Conservation (phyloP, 2,329 filamentous ascomycete genomes). For the Diaporthe citriasiana region DNA sequence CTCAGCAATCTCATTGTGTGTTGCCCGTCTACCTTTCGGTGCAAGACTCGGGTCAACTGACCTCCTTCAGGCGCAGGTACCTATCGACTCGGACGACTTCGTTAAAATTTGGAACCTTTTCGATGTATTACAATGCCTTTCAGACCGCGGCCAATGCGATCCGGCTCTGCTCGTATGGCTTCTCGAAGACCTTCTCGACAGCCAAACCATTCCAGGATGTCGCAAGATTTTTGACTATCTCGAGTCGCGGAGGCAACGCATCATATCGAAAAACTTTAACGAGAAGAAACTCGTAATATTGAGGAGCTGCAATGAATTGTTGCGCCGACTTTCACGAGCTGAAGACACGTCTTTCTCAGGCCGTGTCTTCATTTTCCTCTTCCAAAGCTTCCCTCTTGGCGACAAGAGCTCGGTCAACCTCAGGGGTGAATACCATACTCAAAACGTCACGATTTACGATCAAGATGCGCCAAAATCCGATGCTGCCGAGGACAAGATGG, state of each 20-base stretch:
- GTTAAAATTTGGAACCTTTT: conserved; percentile 93
- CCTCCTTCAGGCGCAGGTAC: conserved; percentile 73
- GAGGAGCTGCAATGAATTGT: conserved; percentile 93
- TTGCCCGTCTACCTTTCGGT: conserved; percentile 34
- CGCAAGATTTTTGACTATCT: conserved; percentile 94
- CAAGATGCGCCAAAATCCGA: conserved; percentile 59
- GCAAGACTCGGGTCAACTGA: conserved; percentile 50
- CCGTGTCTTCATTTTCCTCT: conserved; percentile 97
- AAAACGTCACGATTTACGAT: conserved; percentile 92
- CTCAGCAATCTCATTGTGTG: conserved; percentile 86
- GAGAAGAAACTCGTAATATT: conserved; percentile 91
- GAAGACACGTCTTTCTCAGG: conserved; percentile 98
- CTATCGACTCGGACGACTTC: conserved; percentile 84
- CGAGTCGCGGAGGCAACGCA: conserved; percentile 90
- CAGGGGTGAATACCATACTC: conserved; percentile 93
- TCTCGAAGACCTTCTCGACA: conserved; percentile 94
- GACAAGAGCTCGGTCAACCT: conserved; percentile 98
- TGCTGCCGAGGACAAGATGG: conserved; percentile 69
- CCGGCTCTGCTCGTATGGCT: conserved; percentile 89
- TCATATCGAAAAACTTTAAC: conserved; percentile 84
- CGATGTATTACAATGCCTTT: conserved; percentile 90
- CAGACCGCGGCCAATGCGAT: conserved; percentile 83
- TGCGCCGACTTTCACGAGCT: conserved; percentile 93
- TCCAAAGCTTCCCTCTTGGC: conserved; percentile 95
- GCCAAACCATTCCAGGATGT: conserved; percentile 93